Conservation (phyloP, 257 asterid species). For the Penstemon davidsonii region DNA sequence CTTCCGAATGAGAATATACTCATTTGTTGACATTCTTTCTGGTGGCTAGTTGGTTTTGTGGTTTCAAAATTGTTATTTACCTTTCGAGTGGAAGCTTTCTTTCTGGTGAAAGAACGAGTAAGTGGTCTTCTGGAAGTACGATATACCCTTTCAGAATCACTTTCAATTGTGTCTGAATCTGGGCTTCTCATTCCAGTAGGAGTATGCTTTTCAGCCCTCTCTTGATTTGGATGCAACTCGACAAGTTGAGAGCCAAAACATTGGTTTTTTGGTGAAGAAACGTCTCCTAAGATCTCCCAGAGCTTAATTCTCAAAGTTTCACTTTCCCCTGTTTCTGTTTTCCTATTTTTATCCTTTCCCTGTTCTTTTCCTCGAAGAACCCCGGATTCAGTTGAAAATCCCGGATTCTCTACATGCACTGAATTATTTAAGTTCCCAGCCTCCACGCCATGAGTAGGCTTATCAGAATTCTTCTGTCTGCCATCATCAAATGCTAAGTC, state of each 20-base stretch:
- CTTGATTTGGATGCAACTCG: slow-evolving; percentile 14
- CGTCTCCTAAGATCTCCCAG: slow-evolving; percentile 51
- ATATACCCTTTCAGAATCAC: slow-evolving; percentile 56
- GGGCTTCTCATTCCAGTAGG: slow-evolving; percentile 43
- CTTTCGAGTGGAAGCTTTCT: slow-evolving; percentile 44
- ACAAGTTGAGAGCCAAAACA: slow-evolving; percentile 22
- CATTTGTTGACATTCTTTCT: slow-evolving; percentile 40
- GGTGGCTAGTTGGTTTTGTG: slow-evolving; percentile 31
- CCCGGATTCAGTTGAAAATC: neutral
- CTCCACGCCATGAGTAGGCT: slow-evolving; percentile 27
- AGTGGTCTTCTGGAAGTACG: slow-evolving; percentile 44
- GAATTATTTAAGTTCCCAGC: slow-evolving; percentile 36
- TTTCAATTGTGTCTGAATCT: slow-evolving; percentile 79
- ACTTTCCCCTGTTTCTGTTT: slow-evolving; percentile 22
- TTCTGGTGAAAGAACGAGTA: slow-evolving; percentile 52
- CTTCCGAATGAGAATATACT: slow-evolving; percentile 37
- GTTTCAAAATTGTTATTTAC: slow-evolving; percentile 34
- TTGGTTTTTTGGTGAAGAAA: slow-evolving; percentile 47
- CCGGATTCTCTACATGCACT: slow-evolving; percentile 31
- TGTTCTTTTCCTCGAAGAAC: slow-evolving; percentile 21
- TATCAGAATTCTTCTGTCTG: slow-evolving; percentile 29
- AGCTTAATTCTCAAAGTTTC: slow-evolving; percentile 28
- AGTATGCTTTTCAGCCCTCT: slow-evolving; percentile 30
- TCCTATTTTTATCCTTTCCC: slow-evolving; percentile 2
- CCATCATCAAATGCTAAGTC: slow-evolving; percentile 32